Conservation (phyloP, 805 yeast genomes). For the Lachancea sp. region DNA sequence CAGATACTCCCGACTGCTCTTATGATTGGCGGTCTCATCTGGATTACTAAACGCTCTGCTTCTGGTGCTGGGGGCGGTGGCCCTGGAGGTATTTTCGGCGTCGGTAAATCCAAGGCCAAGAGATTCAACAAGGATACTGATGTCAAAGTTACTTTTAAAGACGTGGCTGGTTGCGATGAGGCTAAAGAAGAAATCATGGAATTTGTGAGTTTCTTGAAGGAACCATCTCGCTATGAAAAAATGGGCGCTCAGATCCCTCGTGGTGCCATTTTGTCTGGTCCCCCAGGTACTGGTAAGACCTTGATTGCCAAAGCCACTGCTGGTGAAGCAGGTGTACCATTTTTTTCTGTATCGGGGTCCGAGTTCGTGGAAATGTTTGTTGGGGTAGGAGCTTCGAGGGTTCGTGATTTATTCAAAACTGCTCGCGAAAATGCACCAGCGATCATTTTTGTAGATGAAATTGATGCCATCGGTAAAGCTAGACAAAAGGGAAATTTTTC, state of each 20-base stretch:
- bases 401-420: slow-evolving; percentile 82
- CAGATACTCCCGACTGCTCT: slow-evolving; percentile 85
- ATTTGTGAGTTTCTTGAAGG: slow-evolving; percentile 81
- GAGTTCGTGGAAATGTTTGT: slow-evolving; percentile 97
- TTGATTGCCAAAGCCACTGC: slow-evolving; percentile 91
- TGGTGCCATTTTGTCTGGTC: slow-evolving; percentile 91
- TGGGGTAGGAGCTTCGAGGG: slow-evolving; percentile 94
- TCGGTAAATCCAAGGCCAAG: slow-evolving; percentile 75
- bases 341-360: slow-evolving; percentile 84
- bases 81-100: slow-evolving; percentile 63
- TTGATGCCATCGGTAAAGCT: slow-evolving; percentile 91
- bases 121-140: slow-evolving; percentile 77
- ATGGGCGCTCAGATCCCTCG: slow-evolving; percentile 93
- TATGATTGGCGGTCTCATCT: slow-evolving; percentile 83
- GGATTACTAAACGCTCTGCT: slow-evolving; percentile 62
- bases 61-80: slow-evolving; percentile 47
- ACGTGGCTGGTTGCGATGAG: slow-evolving; percentile 93
- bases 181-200: slow-evolving; percentile 95
- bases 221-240: slow-evolving; percentile 76
- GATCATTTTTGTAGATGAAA: slow-evolving; percentile 87
- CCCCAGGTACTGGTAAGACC: slow-evolving; percentile 97
- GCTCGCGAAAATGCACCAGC: slow-evolving; percentile 89
- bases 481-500: slow-evolving; percentile 66
- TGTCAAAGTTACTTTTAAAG: slow-evolving; percentile 73
- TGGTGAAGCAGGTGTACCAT: slow-evolving; percentile 94